Percentiles rank a stretch among this genome's conserved stretches.
These are phyloP conservation scores for Lignosus rhinocerotis DNA, from an alignment of 1,284 basidiomycete species.

Conservation along the genomic window DNA sequence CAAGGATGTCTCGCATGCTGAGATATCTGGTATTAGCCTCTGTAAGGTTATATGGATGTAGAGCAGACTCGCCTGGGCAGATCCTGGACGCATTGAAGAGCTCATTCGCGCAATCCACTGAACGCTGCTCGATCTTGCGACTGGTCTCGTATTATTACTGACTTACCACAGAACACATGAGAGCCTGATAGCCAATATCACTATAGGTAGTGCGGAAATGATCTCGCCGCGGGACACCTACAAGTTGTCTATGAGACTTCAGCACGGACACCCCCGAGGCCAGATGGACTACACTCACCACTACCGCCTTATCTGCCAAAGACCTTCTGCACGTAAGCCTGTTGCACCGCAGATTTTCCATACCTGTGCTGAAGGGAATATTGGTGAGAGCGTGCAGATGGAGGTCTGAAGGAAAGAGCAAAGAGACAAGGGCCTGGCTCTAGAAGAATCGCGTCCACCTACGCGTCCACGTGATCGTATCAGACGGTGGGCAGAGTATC, in stretches of 20 bases:
- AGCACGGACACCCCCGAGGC: neutral
- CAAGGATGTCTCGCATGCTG: constrained; percentile 78
- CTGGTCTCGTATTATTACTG: neutral
- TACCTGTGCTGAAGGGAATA: constrained; percentile 35
- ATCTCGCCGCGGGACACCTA: constrained; percentile 18
- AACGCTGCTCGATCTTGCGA: neutral
- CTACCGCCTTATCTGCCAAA: constrained; percentile 76
- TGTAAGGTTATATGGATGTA: neutral
- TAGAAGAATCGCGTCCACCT: neutral
- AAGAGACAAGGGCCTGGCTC: neutral
- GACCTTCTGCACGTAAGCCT: constrained; percentile 66
- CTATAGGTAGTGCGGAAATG: neutral
- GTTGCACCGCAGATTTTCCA: constrained; percentile 68
- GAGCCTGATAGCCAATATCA: constrained; percentile 49
- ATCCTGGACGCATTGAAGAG: constrained; percentile 73
- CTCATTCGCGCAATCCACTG: constrained; percentile 83
- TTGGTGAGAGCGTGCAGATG: neutral
- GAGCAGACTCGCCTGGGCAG: constrained; percentile 59
- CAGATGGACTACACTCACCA: constrained; percentile 49
- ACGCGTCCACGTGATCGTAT: constrained; percentile 6
- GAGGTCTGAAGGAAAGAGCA: neutral
- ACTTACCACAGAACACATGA: constrained; percentile 80
- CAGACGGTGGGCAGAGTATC: neutral
- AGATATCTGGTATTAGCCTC: constrained; percentile 8
- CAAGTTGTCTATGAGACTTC: constrained; percentile 34